Percentiles rank a stretch among this genome's conserved stretches.
These are phyloP conservation scores for Lachancea mirantina DNA, from an alignment of 805 yeast genomes.

Conservation along the genomic window DNA sequence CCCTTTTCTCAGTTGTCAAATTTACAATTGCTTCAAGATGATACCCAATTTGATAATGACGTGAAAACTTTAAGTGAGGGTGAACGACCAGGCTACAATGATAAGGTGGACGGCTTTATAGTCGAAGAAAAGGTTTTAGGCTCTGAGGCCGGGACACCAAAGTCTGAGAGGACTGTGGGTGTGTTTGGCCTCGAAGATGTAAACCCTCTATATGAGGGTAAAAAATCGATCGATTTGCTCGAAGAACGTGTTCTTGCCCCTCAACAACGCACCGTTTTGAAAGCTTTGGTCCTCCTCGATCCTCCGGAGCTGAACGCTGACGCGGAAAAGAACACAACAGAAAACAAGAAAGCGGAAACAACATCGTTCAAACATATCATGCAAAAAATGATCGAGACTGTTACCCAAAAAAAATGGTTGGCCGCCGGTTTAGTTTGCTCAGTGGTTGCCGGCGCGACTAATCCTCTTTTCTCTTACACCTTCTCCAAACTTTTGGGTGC, in stretches of 20 bases:
- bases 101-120: conserved; percentile 1
- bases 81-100: not conserved
- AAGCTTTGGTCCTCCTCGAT: not conserved
- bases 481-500: conserved; percentile 64
- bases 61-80: not conserved
- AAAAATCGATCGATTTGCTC: conserved; percentile 5
- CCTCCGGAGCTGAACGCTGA: not conserved
- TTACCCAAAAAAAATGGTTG: conserved; percentile 20
- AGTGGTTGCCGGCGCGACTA: conserved; percentile 49
- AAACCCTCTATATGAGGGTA: not conserved
- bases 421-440: conserved; percentile 50
- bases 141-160: conserved; percentile 7
- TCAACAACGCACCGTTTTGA: not conserved
- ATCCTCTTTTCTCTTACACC: conserved; percentile 73
- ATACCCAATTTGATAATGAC: not conserved
- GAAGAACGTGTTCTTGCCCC: conserved; percentile 1
- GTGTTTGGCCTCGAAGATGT: conserved; percentile 1
- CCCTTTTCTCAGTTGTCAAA: conserved; percentile 2
- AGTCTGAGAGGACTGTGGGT: conserved; percentile 2
- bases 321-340: conserved; percentile 1
- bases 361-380: conserved; percentile 18
- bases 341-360: conserved; percentile 2
- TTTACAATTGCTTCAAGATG: conserved; percentile 5
- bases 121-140: conserved; percentile 4
- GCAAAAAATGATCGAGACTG: conserved; percentile 23